phyloP scores from a whole-genome alignment of 2,329 filamentous ascomycete genomes.

The Aspergillus sp. region DNA sequence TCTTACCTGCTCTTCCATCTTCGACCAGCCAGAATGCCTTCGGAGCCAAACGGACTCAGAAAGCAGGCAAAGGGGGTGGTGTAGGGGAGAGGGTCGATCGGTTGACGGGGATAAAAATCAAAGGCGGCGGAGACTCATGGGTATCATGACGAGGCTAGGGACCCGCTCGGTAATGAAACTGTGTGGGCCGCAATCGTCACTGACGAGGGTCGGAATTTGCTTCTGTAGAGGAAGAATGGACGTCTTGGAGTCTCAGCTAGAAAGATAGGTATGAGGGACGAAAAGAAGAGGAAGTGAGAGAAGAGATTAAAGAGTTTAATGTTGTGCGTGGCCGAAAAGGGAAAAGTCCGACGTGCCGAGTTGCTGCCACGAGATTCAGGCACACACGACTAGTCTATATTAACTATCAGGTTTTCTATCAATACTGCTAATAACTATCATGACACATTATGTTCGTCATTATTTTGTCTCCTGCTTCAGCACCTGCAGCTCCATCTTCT shows the following conservation, averaged over 20 bases:
- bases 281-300: neutral
- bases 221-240: neutral
- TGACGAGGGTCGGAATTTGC: neutral
- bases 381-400: neutral
- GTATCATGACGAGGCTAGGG: constrained; percentile 3
- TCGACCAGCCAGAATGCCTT: constrained; percentile 38
- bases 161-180: no score
- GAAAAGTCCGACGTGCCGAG: constrained; percentile 22
- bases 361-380: constrained; percentile 13
- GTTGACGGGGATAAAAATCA: constrained; percentile 17
- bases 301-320: neutral
- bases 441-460: neutral
- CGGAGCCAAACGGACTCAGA: constrained; percentile 22
- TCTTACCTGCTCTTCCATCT: constrained; percentile 46
- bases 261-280: neutral
- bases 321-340: constrained; percentile 14
- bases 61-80: constrained; percentile 17
- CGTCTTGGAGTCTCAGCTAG: neutral
- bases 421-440: neutral
- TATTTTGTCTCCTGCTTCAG: constrained; percentile 41
- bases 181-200: neutral
- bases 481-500: constrained; percentile 68
- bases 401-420: neutral
- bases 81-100: constrained; percentile 8
- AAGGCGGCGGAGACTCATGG: constrained; percentile 22